Conservation (phyloP, 495 filamentous ascomycete species). For the Hypoxylon lienhwacheense region DNA sequence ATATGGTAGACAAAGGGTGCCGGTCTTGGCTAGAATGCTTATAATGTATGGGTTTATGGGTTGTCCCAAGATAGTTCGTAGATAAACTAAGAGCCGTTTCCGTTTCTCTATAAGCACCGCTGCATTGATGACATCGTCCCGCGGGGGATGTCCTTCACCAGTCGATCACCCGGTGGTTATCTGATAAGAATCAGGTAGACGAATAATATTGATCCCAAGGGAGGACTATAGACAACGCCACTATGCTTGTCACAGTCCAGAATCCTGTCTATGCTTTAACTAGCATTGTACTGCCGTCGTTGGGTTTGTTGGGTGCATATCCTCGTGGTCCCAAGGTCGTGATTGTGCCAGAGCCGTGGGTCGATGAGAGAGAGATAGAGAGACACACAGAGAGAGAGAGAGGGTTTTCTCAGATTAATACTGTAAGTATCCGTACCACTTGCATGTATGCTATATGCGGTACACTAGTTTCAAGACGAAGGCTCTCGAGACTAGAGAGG, state of each 20-base stretch:
- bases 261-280: constrained; percentile 27
- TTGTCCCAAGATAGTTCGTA: constrained; percentile 33
- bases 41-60: constrained; percentile 22
- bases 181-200: constrained; percentile 31
- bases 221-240: constrained; percentile 26
- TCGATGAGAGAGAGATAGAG: too few species aligned
- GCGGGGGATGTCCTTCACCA: constrained; percentile 33
- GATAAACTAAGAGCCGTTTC: constrained; percentile 37
- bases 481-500: constrained; percentile 26
- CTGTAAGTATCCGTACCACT: too few species aligned
- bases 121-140: constrained; percentile 35
- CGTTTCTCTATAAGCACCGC: constrained; percentile 27
- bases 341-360: constrained; percentile 25
- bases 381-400: too few species aligned
- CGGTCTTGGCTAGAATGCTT: constrained; percentile 31
- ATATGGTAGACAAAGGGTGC: constrained; percentile 25
- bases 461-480: constrained; percentile 27
- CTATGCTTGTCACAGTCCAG: constrained; percentile 24
- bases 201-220: constrained; percentile 26
- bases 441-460: too few species aligned
- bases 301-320: constrained; percentile 16
- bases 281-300: too few species aligned
- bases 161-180: constrained; percentile 36
- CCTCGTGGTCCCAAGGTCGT: constrained; percentile 33
- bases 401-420: constrained; percentile 23